Conservation (phyloP, 805 yeast species). For the Citeromyces nyonsensis region DNA sequence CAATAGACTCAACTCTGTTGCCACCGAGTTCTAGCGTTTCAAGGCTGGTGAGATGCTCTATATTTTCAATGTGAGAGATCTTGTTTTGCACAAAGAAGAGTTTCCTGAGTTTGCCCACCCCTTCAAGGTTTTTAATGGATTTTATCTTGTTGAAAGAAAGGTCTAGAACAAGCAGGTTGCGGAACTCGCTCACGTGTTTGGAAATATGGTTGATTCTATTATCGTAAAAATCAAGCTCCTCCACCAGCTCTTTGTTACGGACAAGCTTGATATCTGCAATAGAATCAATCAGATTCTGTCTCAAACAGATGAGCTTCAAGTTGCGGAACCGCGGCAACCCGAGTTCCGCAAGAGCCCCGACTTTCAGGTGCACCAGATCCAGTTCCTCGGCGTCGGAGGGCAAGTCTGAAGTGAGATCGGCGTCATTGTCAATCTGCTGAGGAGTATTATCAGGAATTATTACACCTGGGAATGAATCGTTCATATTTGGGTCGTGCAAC, state of each 20-base stretch:
- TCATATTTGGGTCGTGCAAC: background rate
- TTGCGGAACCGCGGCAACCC: slow-evolving; percentile 37
- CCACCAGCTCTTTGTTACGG: slow-evolving; percentile 32
- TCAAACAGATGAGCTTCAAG: slow-evolving; percentile 48
- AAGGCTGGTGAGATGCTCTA: slow-evolving; percentile 39
- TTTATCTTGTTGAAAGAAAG: slow-evolving; percentile 82
- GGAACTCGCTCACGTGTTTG: slow-evolving; percentile 45
- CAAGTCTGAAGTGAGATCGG: slow-evolving; percentile 40
- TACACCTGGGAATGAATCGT: background rate
- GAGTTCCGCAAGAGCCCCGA: slow-evolving; percentile 45
- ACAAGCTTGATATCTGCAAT: slow-evolving; percentile 53
- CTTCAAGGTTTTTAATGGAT: slow-evolving; percentile 65
- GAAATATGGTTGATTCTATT: slow-evolving; percentile 82
- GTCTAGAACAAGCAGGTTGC: slow-evolving; percentile 47
- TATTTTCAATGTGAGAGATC: slow-evolving; percentile 54
- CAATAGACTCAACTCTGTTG: slow-evolving; percentile 45
- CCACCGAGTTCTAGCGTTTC: slow-evolving; percentile 84
- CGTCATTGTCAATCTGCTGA: slow-evolving; percentile 54
- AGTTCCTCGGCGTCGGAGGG: slow-evolving; percentile 43
- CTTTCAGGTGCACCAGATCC: slow-evolving; percentile 58
- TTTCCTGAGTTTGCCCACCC: slow-evolving; percentile 43
- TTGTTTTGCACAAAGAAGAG: slow-evolving; percentile 83
- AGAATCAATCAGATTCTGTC: slow-evolving; percentile 75
- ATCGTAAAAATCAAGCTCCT: slow-evolving; percentile 81
- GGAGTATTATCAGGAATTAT: slow-evolving; percentile 21